Base-by-base conservation (phyloP, 176 grass and related monocot genomes). In the Chloris gayana region DNA sequence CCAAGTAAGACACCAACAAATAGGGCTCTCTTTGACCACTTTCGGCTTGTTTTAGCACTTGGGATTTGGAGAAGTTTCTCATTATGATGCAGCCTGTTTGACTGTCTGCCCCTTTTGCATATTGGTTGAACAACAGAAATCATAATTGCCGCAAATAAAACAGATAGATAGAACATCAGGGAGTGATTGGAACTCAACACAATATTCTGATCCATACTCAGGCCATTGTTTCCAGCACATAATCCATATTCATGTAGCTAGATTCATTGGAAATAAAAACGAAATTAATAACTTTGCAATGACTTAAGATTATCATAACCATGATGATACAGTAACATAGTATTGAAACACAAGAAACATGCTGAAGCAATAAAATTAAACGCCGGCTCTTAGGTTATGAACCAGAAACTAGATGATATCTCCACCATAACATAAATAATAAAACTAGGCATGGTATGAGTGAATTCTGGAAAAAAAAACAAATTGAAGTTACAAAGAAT, bases 11-110 rank as follows among this genome's bases (percentile, higher is more conserved):
- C 82, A 50, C 93, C 82, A 62, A 95, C 29, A 78, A 87, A 41
- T 35, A 95, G 78, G 65, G 91, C 79, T 67, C 84, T 87, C 69
- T 95, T 95, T 18, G 70, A 87, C 87, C 89, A 89, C 85, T 91
- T 92, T 64, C 85, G 72, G 65, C 80, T 85, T 74, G 82, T 70
- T 80, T 87, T 85, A 25, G 71, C 57, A 83, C 70, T 85, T 22
- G 84, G 70, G 64, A 37, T 33, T 34, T 80, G 75, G 17, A 77
- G 47, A 66, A 80, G 65, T 63, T 91, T 88, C 26, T 74, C 75
- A 67, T 78, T 69, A 11, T 85, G 77, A 86, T 66, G 63, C 41
- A 83, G 81, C 62, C 84, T 25, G 32, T 85, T 72, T 63, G 84
- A 79, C 41, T 76, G 60, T 29, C 74, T 87, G 35, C 59, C 68